Evolutionary conservation across 768 basidiomycete genomes (phyloP).

Genomic region (Vararia minispora): DNA sequence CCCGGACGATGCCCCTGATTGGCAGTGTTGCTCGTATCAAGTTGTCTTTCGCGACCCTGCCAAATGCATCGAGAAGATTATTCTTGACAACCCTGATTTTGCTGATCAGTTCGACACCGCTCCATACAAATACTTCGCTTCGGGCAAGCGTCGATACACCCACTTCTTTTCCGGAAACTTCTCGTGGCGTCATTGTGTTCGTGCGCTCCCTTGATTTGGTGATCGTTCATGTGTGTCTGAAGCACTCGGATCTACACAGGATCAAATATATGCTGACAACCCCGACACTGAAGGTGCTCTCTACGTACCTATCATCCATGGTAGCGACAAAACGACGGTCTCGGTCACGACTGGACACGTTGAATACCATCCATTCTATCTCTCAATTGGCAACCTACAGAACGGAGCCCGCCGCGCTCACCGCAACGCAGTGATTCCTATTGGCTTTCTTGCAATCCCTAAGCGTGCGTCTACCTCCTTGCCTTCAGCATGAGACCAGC

Average conservation of each 20-base stretch:
- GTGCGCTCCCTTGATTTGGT: no score
- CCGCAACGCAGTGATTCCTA: conserved; percentile 4
- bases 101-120: neutral
- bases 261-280: conserved; percentile 6
- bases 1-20: no score
- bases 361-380: conserved; percentile 16
- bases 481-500: no score
- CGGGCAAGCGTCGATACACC: neutral
- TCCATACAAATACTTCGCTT: neutral
- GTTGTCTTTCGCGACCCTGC: neutral
- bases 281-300: conserved; percentile 7
- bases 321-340: conserved; percentile 18
- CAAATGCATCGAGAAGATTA: neutral
- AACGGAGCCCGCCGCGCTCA: conserved; percentile 12
- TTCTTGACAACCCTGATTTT: neutral
- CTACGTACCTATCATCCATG: conserved; percentile 13
- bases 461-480: conserved; percentile 14
- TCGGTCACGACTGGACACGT: conserved; percentile 16
- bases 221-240: no score
- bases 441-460: conserved; percentile 13
- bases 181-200: neutral
- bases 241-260: no score
- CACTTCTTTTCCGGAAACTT: neutral
- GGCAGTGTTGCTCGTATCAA: no score
- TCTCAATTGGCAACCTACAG: conserved; percentile 11